Conservation (phyloP, 208 protist genomes). For the Acanthamoeba lenticulata region DNA sequence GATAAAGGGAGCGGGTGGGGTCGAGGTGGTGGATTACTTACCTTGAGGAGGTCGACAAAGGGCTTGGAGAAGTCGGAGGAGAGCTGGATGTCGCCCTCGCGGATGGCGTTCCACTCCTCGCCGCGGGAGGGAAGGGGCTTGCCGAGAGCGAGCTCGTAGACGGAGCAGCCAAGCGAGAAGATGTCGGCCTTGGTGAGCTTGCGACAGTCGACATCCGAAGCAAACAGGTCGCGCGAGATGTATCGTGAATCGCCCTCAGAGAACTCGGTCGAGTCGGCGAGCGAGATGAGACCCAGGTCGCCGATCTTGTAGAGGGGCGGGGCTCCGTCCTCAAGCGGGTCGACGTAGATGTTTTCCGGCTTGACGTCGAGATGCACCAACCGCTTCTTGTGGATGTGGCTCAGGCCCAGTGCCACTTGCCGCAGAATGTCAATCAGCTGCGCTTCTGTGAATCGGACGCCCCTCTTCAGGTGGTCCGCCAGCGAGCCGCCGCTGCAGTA, state of each 20-base stretch:
- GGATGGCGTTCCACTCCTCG: slow-evolving; percentile 65
- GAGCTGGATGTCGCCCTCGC: slow-evolving; percentile 47
- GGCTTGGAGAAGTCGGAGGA: background rate
- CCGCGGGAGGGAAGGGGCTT: slow-evolving; percentile 17
- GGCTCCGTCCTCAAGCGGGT: background rate
- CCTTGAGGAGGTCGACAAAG: background rate
- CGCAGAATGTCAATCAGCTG: slow-evolving; percentile 49
- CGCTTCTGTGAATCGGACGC: slow-evolving; percentile 21
- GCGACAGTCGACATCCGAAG: slow-evolving; percentile 20
- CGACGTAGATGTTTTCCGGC: slow-evolving; percentile 64
- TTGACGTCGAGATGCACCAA: slow-evolving; percentile 63
- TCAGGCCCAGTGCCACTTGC: slow-evolving; percentile 51
- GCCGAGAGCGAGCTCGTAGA: slow-evolving; percentile 61
- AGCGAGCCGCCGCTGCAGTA: slow-evolving; percentile 46
- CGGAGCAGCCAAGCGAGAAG: slow-evolving; percentile 50
- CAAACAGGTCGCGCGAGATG: slow-evolving; percentile 63
- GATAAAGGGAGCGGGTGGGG: background rate
- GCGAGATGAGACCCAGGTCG: slow-evolving; percentile 57
- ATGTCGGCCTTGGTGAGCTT: slow-evolving; percentile 62
- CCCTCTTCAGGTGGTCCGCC: slow-evolving; percentile 48
- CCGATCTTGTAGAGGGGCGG: slow-evolving; percentile 60
- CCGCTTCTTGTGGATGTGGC: slow-evolving; percentile 33
- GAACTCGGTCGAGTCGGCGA: slow-evolving; percentile 54
- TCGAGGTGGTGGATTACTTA: background rate
- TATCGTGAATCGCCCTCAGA: slow-evolving; percentile 45